Conservation (phyloP, 192 early-diverging fungal genomes). For the Coemansia pectinata region DNA sequence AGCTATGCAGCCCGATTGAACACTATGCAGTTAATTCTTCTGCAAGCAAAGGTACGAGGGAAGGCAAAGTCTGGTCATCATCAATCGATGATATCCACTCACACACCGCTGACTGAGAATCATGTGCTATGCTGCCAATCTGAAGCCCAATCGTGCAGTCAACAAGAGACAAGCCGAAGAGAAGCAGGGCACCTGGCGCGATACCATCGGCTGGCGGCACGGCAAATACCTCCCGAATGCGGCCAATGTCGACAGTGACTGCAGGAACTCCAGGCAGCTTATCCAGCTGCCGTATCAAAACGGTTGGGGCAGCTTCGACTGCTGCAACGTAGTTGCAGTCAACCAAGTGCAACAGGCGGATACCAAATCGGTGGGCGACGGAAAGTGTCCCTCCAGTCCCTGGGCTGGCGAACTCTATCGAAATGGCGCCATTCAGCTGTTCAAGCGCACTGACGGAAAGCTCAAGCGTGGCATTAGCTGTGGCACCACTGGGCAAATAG, state of each 20-base stretch:
- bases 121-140: neutral
- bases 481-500: conserved; percentile 12
- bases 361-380: conserved; percentile 34
- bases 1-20: neutral
- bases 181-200: conserved; percentile 6
- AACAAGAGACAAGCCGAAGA: neutral
- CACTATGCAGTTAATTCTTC: neutral
- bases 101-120: neutral
- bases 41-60: neutral
- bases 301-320: neutral
- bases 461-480: neutral
- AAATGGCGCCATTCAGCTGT: conserved; percentile 32
- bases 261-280: neutral
- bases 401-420: conserved; percentile 37
- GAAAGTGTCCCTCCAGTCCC: conserved; percentile 33
- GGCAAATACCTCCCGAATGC: conserved; percentile 14
- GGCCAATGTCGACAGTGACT: conserved; percentile 3
- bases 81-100: neutral
- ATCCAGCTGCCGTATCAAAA: neutral
- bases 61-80: neutral
- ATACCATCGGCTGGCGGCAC: conserved; percentile 38
- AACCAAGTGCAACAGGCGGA: conserved; percentile 31
- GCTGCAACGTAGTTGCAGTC: conserved; percentile 10
- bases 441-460: conserved; percentile 6
- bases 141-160: neutral